Conservation (phyloP, 192 early-diverging fungal species). For the Umbelopsis sp. region DNA sequence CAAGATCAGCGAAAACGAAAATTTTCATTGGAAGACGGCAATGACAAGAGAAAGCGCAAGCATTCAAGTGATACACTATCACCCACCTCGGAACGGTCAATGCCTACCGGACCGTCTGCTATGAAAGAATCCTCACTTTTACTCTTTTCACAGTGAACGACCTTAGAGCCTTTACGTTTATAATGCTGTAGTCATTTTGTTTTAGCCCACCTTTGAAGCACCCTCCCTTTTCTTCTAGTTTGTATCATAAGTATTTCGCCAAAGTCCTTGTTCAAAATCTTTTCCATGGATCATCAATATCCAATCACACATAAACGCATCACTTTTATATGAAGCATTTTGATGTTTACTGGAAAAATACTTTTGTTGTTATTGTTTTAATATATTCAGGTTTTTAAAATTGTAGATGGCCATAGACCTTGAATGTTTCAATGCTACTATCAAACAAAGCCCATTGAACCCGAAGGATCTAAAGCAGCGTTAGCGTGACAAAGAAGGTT, state of each 20-base stretch:
- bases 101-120: not conserved
- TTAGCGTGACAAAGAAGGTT: slow-evolving; percentile 21
- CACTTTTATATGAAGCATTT: no score
- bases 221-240: no score
- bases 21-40: not conserved
- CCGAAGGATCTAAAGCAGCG: slow-evolving; percentile 11
- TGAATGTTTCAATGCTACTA: slow-evolving; percentile 19
- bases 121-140: not conserved
- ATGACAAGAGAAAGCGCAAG: slow-evolving; percentile 7
- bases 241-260: no score
- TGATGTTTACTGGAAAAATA: no score
- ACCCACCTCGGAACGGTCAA: not conserved
- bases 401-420: no score
- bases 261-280: no score
- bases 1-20: not conserved
- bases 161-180: no score
- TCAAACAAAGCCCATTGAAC: slow-evolving; percentile 21
- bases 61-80: not conserved
- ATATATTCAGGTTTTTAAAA: not conserved
- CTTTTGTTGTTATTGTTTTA: not conserved
- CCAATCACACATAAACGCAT: no score
- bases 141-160: not conserved
- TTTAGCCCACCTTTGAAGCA: no score
- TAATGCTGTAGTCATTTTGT: no score
- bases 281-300: no score